Base-by-base conservation (phyloP, 139 green algal species). In the Asterochloris erici region DNA sequence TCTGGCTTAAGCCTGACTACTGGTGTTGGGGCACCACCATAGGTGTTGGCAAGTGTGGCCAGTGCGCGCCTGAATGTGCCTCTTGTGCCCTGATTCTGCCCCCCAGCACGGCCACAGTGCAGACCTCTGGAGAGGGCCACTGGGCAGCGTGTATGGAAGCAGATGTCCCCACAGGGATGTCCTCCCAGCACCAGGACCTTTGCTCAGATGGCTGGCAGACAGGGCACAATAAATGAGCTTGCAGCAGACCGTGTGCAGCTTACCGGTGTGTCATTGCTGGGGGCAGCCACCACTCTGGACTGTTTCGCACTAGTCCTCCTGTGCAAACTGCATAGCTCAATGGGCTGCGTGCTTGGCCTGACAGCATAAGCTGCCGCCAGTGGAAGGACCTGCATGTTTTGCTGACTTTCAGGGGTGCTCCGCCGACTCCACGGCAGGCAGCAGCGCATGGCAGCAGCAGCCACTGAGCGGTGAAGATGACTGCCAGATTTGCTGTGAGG, bases 401-500 rank as follows among this genome's bases (percentile, higher is more conserved):
- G 60, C 76, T 70, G 75, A 60, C n/a, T 23, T 80, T 61, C 24
- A 29, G 11, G 15, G 47, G 0, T 24, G 10, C 11, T 17, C 70
- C 6, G 29, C 54, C 14, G 29, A 21, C 17, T 12, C 11, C 15
- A 21, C 38, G 60, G 24, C 60, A 19, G 6, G 23, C 14, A 16
- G 21, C 21, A 54, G 10, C 14, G 26, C 14, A 64, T 23, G 16
- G 12, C 17, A 63, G 73, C 74, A 21, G 74, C 68, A n/a, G 47
- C 14, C 60, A 54, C 60, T 80, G 14, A 0, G 60, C 24, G 76
- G 76, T 0, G 19, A 54, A 10, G 76, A 80, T 38, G 54, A 61
- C 23, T 80, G 76, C 26, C 76, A 61, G 24, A 80, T 80, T 15
- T 80, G 76, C 24, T 80, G 76, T 61, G 76, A 80, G 23, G 54